Percentiles rank a stretch among this genome's conserved stretches.
Evolutionary conservation across 345 rosid species (phyloP).

Genomic region (Hypericum androsaemum): DNA sequence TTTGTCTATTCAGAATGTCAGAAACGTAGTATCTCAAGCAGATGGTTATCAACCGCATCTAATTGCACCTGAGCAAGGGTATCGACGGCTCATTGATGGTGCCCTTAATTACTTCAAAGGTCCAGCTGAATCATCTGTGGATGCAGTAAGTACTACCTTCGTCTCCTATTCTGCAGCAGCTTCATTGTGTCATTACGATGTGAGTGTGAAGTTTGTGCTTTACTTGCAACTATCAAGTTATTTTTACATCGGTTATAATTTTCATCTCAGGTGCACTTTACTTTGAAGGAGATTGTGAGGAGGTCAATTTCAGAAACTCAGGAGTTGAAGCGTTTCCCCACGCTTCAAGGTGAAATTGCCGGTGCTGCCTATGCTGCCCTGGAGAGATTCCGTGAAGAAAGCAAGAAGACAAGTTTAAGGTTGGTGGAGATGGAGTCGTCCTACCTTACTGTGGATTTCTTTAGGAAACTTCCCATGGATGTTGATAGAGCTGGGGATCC

Average conservation of each 20-base stretch:
- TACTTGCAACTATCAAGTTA: neutral
- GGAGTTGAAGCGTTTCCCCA: constrained; percentile 61
- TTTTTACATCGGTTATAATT: constrained; percentile 6
- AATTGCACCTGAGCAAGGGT: constrained; percentile 68
- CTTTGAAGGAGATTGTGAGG: constrained; percentile 56
- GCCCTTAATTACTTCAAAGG: constrained; percentile 51
- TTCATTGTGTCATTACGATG: neutral
- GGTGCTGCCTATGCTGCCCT: constrained; percentile 36
- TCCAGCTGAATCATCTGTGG: constrained; percentile 72
- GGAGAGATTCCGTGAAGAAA: constrained; percentile 47
- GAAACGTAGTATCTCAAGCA: constrained; percentile 53
- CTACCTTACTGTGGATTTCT: constrained; percentile 54
- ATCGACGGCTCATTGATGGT: constrained; percentile 51
- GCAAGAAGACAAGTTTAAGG: constrained; percentile 42
- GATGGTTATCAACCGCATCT: constrained; percentile 75
- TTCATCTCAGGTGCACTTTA: constrained; percentile 42
- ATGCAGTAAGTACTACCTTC: constrained; percentile 42
- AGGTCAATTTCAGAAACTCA: constrained; percentile 49
- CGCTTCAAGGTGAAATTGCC: constrained; percentile 50
- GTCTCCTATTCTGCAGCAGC: too few species aligned
- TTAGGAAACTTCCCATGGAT: constrained; percentile 51
- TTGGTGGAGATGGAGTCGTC: constrained; percentile 75
- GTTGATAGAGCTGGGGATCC: constrained; percentile 39
- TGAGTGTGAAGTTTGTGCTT: too few species aligned
- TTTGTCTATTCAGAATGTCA: constrained; percentile 51